Base-by-base conservation (phyloP, 768 basidiomycete species). In the Xerocomus potaroensis region DNA sequence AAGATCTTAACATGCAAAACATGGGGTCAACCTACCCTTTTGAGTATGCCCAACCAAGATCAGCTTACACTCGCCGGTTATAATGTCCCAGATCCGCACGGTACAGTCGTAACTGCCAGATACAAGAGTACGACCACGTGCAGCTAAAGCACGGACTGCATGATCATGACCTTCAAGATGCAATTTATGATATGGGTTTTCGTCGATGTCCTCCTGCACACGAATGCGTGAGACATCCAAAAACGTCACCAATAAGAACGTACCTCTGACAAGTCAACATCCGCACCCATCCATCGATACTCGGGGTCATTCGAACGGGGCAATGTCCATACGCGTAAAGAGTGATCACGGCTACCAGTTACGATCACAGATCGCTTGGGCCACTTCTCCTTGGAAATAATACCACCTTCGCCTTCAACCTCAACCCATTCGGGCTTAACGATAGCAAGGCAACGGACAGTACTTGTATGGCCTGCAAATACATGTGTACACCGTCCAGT, bases 21-120 rank as follows among this genome's bases (percentile, higher is more conserved):
- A 32, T 33, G 71, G 40, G 34, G 86, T 21, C 6, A 35, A 1
- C 51, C 52, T 50, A 63, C 92, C 92, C 79, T 94, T 95, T 67
- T 92, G 89, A 21, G 89, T 88, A 63, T 96, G 93, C 0, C 93
- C 93, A 8, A 79, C 77, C 41, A 95, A 70, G 26, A 87, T 77
- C 77, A 84, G 87, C 61, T 83, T 84, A 64, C 87, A 90, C 21
- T 73, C 73, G 14, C 92, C 92, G 22, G 79, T 87, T 55, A 90
- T 76, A 49, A 91, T 86, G 58, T 97, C 92, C 95, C 95, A 97
- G 35, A 98, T 84, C 29, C 95, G 84, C 36, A 97, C 91, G 7
- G 85, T 91, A 59, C 85, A 88, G 62, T 99, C 95, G 63, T 97
- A 98, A 61, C 92, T 95, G 29, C 95, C 95, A 21, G 92, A 94